These are phyloP conservation scores for Thamnidium elegans DNA, from an alignment of 192 early-diverging fungal genomes.

Conservation along the genomic window DNA sequence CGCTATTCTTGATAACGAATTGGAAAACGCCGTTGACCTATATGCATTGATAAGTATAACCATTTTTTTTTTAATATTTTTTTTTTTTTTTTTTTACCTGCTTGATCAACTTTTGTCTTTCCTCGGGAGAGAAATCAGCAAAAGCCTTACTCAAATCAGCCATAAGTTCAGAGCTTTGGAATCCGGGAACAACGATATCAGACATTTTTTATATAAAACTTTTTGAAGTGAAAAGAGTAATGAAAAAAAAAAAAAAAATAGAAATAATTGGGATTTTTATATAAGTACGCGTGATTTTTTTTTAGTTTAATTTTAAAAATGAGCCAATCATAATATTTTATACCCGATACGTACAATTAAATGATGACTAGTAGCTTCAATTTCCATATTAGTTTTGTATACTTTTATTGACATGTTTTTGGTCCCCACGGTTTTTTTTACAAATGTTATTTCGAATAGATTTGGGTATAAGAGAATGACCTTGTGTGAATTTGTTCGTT, in stretches of 20 bases:
- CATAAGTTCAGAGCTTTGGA: slow-evolving; percentile 75
- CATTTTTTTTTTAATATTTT: too few species aligned
- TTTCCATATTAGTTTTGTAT: too few species aligned
- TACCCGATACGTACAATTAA: too few species aligned
- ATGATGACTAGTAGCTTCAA: too few species aligned
- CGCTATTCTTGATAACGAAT: slow-evolving; percentile 79
- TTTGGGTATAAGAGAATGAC: too few species aligned
- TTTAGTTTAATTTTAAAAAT: too few species aligned
- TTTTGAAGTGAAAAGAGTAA: background rate
- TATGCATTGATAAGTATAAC: slow-evolving; percentile 5
- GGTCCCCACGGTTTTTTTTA: too few species aligned
- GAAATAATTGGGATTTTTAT: background rate
- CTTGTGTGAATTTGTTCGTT: too few species aligned
- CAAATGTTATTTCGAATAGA: too few species aligned
- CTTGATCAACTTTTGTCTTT: slow-evolving; percentile 59
- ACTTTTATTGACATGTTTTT: too few species aligned
- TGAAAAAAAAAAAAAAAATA: slow-evolving; percentile 1
- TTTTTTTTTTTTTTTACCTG: slow-evolving; percentile 33
- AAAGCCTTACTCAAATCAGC: slow-evolving; percentile 62
- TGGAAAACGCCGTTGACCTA: slow-evolving; percentile 82
- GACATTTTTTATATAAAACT: slow-evolving; percentile 9
- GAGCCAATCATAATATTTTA: too few species aligned
- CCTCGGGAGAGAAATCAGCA: slow-evolving; percentile 54
- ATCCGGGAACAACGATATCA: slow-evolving; percentile 55
- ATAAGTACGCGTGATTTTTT: too few species aligned